Evolutionary conservation across 73 alveolate genomes (phyloP).

Genomic region (Uronychia setigera): DNA sequence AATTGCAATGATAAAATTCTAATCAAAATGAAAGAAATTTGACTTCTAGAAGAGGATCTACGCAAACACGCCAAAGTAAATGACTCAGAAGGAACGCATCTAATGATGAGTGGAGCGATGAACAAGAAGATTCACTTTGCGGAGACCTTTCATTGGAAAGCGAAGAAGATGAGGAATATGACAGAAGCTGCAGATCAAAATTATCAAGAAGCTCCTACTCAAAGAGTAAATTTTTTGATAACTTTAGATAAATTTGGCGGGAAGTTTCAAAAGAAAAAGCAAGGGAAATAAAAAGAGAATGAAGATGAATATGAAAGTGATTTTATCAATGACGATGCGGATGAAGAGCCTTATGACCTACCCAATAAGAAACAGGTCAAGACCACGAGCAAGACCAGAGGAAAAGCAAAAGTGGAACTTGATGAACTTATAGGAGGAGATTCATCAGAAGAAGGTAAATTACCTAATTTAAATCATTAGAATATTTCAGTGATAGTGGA

Average conservation of each 20-base stretch:
- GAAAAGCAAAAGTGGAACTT: background rate
- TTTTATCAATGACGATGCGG: conserved; percentile 61
- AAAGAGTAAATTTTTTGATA: background rate
- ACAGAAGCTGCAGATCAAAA: no score
- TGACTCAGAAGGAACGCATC: background rate
- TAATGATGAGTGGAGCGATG: background rate
- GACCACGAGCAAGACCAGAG: background rate
- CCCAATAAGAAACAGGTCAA: background rate
- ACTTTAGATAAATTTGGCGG: background rate
- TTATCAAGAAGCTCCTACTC: no score
- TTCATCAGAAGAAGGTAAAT: conserved; percentile 11
- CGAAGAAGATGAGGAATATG: background rate
- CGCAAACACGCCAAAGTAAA: background rate
- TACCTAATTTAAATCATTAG: conserved; percentile 17
- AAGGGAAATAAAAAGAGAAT: background rate
- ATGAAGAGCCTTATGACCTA: conserved; percentile 3
- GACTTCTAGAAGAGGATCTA: background rate
- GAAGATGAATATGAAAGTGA: conserved; percentile 66
- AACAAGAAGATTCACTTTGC: no score
- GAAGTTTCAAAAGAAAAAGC: background rate
- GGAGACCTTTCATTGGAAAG: no score
- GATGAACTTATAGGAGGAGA: conserved; percentile 20
- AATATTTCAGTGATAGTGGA: conserved; percentile 24
- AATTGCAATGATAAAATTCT: no score
- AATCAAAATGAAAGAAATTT: no score